Evolutionary conservation across 768 basidiomycete genomes (phyloP), one percentile per base, ranked within the genome.

Genomic region (Boletus tylopilopsis): DNA sequence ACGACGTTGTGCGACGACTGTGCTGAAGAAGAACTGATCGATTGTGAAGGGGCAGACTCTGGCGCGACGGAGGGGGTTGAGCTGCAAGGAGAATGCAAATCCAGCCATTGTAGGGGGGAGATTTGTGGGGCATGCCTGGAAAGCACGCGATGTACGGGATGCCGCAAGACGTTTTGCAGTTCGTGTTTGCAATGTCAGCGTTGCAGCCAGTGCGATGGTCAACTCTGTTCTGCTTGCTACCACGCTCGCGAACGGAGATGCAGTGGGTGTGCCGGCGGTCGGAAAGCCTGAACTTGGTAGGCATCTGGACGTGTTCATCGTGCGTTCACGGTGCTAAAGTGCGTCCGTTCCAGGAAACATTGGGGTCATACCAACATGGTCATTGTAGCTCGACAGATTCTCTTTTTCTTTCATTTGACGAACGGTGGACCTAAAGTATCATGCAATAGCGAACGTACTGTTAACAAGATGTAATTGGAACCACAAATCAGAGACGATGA

Each of bases 1-100:
- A 50, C 56, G 42, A 56, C 53, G 43, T 15, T 59, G 39, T 64
- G 64, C 42, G 47, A 64, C 4, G 63, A 64, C 34, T 67, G 63
- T 30, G 35, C 29, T 13, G 65, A 64, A 45, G 62, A 62, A 49
- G 62, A 66, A 5, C 42, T 44, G 53, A 27, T 37, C n/a, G n/a
- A n/a, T n/a, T n/a, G n/a, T 5, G 13, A 23, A 2, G 12, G 38
- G 1, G 7, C 5, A 12, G 47, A 46, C 22, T 12, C 19, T 2
- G 50, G 49, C n/a, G 41, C 30, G 42, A 5, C 3, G 40, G 61
- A 61, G 4, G 60, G 48, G 30, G 47, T 61, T 12, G 11, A 3
- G 6, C 46, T 62, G 7, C 12, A 43, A 13, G 47, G 36, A 5
- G 6, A 15, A 4, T 61, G 60, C 29, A 3, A 18, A 0, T 23